Evolutionary conservation across 352 stramenopile genomes (phyloP).

Genomic region (Phytopythium mirpurense): DNA sequence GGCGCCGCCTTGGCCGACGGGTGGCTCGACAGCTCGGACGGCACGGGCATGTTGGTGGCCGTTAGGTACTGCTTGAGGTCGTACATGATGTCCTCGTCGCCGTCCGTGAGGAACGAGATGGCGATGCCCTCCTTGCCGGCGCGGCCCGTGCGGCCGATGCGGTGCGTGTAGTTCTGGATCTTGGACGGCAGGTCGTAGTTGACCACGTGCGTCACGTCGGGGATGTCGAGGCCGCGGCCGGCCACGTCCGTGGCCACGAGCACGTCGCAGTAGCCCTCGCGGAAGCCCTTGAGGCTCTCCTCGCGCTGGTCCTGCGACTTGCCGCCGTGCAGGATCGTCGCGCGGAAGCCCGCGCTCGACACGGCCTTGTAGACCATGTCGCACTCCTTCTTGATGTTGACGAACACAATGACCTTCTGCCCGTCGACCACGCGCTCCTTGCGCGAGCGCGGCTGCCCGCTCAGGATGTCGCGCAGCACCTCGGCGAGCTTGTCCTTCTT

Average conservation of each 20-base stretch:
- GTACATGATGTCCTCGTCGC: slow-evolving; percentile 96
- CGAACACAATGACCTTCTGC: slow-evolving; percentile 99
- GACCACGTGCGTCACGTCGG: slow-evolving; percentile 97
- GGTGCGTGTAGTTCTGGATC: slow-evolving; percentile 98
- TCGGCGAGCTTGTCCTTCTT: slow-evolving; percentile 89
- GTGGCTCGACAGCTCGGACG: slow-evolving; percentile 91
- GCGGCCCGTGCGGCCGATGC: slow-evolving; percentile 97
- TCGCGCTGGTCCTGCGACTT: slow-evolving; percentile 96
- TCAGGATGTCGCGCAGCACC: slow-evolving; percentile 82
- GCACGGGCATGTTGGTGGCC: slow-evolving; percentile 92
- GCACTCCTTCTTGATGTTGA: slow-evolving; percentile 98
- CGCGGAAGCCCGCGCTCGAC: slow-evolving; percentile 85
- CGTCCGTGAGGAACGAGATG: slow-evolving; percentile 97
- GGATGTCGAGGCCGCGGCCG: slow-evolving; percentile 97
- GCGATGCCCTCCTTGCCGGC: slow-evolving; percentile 96
- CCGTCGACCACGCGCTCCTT: slow-evolving; percentile 73
- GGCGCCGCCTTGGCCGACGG: slow-evolving; percentile 87
- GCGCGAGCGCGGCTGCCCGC: slow-evolving; percentile 46
- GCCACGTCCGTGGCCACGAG: slow-evolving; percentile 94
- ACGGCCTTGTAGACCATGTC: slow-evolving; percentile 94
- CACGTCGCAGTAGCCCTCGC: slow-evolving; percentile 84
- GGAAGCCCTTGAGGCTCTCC: slow-evolving; percentile 89
- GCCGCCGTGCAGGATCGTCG: slow-evolving; percentile 95
- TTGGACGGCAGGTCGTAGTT: slow-evolving; percentile 98
- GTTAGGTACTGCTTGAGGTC: slow-evolving; percentile 96